These are phyloP conservation scores for Neofusicoccum laricinum DNA, from an alignment of 2,329 filamentous ascomycete genomes.

Conservation along the genomic window DNA sequence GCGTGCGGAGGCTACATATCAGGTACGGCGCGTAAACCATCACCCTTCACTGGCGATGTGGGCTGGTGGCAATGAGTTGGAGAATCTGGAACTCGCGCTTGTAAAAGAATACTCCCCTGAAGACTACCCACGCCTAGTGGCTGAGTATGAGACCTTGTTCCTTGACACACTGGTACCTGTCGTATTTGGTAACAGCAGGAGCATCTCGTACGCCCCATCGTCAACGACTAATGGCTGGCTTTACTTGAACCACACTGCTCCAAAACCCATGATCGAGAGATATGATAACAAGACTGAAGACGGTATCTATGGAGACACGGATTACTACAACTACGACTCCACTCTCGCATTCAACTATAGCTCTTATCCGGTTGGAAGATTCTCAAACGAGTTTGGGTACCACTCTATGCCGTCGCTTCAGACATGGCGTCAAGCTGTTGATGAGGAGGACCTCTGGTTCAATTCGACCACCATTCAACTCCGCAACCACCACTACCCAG, in stretches of 20 bases:
- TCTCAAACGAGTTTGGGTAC: slow-evolving; percentile 63
- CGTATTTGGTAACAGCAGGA: slow-evolving; percentile 57
- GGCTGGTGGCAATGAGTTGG: slow-evolving; percentile 56
- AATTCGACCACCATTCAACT: slow-evolving; percentile 56
- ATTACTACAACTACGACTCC: slow-evolving; percentile 59
- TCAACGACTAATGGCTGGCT: slow-evolving; percentile 61
- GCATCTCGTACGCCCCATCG: slow-evolving; percentile 60
- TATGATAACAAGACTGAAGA: slow-evolving; percentile 55
- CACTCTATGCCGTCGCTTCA: slow-evolving; percentile 61
- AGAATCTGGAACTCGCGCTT: slow-evolving; percentile 50
- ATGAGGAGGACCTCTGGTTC: slow-evolving; percentile 53
- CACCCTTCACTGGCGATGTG: slow-evolving; percentile 47
- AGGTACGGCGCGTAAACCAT: slow-evolving; percentile 60
- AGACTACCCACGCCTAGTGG: slow-evolving; percentile 41
- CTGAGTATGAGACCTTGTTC: slow-evolving; percentile 59
- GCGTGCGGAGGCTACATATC: slow-evolving; percentile 55
- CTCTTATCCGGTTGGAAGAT: slow-evolving; percentile 57
- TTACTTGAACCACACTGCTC: slow-evolving; percentile 51
- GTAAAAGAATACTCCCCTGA: slow-evolving; percentile 43
- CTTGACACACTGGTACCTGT: slow-evolving; percentile 54
- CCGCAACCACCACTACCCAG: slow-evolving; percentile 59
- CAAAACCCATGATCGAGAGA: slow-evolving; percentile 54
- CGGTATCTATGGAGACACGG: slow-evolving; percentile 58
- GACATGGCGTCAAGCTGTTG: slow-evolving; percentile 55
- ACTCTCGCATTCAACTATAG: slow-evolving; percentile 53